A percentile compares a stretch with the other conserved stretches of the same genome.
Evolutionary conservation across 2,329 filamentous ascomycete genomes (phyloP).

Genomic region (Talaromyces sp.): DNA sequence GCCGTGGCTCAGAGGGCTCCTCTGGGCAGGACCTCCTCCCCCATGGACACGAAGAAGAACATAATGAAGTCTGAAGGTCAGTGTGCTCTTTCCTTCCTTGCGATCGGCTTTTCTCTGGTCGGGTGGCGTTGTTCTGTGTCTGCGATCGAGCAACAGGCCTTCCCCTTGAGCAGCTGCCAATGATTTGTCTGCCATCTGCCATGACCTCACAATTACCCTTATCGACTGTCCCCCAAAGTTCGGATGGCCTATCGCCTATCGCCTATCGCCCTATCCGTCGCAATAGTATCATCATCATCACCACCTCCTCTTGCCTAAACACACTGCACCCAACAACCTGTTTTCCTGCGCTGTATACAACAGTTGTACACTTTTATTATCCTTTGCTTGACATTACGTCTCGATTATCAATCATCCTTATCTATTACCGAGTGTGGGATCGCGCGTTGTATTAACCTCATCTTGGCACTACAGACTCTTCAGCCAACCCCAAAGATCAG

Average conservation of each 20-base stretch:
- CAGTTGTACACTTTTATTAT: background rate
- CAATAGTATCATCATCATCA: background rate
- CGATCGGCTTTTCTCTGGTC: constrained; percentile 12
- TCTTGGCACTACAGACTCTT: constrained; percentile 8
- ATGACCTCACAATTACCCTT: constrained; percentile 23
- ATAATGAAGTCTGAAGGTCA: constrained; percentile 40
- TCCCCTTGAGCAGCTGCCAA: constrained; percentile 26
- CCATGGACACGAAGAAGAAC: constrained; percentile 44
- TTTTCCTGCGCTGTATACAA: background rate
- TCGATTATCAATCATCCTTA: background rate
- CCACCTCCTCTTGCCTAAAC: background rate
- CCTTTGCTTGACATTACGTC: background rate
- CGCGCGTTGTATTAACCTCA: background rate
- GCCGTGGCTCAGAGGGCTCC: constrained; percentile 38
- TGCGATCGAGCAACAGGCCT: background rate
- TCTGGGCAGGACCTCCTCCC: constrained; percentile 36
- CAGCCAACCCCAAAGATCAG: constrained; percentile 30
- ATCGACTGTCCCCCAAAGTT: constrained; percentile 9
- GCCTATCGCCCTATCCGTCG: constrained; percentile 17
- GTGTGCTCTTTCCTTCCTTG: constrained; percentile 18
- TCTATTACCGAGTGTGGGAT: background rate
- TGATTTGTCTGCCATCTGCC: constrained; percentile 20
- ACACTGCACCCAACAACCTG: background rate
- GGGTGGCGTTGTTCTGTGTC: background rate
- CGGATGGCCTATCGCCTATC: constrained; percentile 21